Conservation (phyloP, 768 basidiomycete genomes). For the Dentipellis sp. region DNA sequence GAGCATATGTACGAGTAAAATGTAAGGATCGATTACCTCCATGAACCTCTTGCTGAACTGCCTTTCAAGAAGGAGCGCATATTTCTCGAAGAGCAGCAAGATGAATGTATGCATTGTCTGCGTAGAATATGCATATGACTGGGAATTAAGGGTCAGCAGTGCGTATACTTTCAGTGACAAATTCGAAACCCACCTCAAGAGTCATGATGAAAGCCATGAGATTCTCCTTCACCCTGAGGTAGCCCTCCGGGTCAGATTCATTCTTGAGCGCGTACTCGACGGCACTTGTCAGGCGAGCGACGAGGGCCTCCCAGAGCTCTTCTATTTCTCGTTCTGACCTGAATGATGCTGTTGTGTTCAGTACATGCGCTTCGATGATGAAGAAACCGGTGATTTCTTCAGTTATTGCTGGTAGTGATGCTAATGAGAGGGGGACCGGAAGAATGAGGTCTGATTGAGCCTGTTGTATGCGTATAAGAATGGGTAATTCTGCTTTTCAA, state of each 20-base stretch:
- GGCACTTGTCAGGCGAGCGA: slow-evolving; percentile 60
- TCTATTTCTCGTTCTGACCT: slow-evolving; percentile 89
- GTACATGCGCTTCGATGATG: slow-evolving; percentile 89
- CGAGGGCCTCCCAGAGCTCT: slow-evolving; percentile 88
- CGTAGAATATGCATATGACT: slow-evolving; percentile 81
- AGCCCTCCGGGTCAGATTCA: slow-evolving; percentile 75
- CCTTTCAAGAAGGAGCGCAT: slow-evolving; percentile 69
- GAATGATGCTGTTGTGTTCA: slow-evolving; percentile 82
- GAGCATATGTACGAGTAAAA: not conserved
- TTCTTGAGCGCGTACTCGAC: slow-evolving; percentile 64
- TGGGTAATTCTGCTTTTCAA: too few species aligned
- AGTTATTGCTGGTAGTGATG: slow-evolving; percentile 64
- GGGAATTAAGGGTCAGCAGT: not conserved
- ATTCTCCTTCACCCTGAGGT: slow-evolving; percentile 75
- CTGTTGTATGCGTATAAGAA: slow-evolving; percentile 29
- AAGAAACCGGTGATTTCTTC: slow-evolving; percentile 97
- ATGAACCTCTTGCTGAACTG: slow-evolving; percentile 81
- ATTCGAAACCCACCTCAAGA: slow-evolving; percentile 54
- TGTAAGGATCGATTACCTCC: slow-evolving; percentile 37
- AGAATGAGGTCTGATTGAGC: slow-evolving; percentile 96
- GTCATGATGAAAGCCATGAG: slow-evolving; percentile 85
- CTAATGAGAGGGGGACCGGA: slow-evolving; percentile 57
- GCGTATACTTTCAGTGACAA: not conserved
- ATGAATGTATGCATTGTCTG: slow-evolving; percentile 76
- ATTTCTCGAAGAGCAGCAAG: slow-evolving; percentile 84